Percentiles rank a stretch among this genome's conserved stretches.
phyloP scores from a whole-genome alignment of 257 asterid genomes.

The Craterostigma plantagineum region DNA sequence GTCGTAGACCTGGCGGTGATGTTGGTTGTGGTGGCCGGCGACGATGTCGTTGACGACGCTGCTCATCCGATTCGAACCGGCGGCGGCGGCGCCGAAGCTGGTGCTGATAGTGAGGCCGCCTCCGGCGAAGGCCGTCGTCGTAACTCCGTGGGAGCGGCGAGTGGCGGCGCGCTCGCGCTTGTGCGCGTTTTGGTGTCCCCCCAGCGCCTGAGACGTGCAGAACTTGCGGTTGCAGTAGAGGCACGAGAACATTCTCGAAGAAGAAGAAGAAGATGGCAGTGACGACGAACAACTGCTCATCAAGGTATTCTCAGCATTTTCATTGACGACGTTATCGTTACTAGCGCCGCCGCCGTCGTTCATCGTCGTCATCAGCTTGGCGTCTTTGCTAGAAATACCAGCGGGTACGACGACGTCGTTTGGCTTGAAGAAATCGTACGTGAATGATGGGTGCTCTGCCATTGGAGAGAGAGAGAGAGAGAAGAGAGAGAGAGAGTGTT shows the following conservation, averaged over 20 bases:
- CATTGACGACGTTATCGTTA: too few relatives aligned
- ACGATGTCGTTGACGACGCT: too few relatives aligned
- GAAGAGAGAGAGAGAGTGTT: neutral
- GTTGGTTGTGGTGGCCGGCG: too few relatives aligned
- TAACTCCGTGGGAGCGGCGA: conserved; percentile 8
- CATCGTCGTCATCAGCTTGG: neutral
- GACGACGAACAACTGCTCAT: neutral
- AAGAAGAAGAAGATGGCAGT: neutral
- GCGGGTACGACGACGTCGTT: neutral
- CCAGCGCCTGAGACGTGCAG: conserved; percentile 81
- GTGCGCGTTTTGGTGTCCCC: conserved; percentile 94
- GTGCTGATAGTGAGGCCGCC: too few relatives aligned
- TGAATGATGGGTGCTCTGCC: conserved; percentile 1
- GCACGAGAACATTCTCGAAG: conserved; percentile 46
- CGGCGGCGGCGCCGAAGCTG: too few relatives aligned
- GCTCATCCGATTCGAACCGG: too few relatives aligned
- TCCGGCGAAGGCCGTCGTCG: too few relatives aligned
- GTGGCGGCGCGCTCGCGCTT: conserved; percentile 85
- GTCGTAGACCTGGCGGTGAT: too few relatives aligned
- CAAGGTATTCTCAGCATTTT: too few relatives aligned
- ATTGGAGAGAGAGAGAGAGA: neutral
- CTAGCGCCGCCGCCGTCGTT: too few relatives aligned
- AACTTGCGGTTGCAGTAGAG: conserved; percentile 75
- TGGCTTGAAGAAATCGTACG: conserved; percentile 4
- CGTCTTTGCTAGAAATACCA: neutral